Evolutionary conservation across 1,139 yeast species (phyloP), one percentile per base, ranked within the genome.

Genomic region (Blastobotrys raffinosifermentans): DNA sequence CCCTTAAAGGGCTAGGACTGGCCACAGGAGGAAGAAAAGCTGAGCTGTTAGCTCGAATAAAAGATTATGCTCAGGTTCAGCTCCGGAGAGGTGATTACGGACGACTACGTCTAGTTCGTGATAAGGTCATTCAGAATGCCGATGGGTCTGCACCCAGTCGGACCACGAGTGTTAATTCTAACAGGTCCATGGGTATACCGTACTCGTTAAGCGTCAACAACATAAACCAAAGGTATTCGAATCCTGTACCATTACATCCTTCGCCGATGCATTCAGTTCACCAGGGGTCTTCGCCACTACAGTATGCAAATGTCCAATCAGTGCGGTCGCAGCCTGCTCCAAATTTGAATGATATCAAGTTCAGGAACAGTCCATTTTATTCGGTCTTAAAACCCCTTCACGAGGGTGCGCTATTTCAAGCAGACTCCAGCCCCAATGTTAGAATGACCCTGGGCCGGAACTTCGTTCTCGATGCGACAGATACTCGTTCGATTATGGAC

Each of bases 321-420:
- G 31, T 15, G 31, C 20, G 14, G 31, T 19, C 9, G 9, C 30
- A 29, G 3, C 26, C 19, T 30, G 40, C 32, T 7, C 18, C 31
- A 7, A 26, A 39, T 7, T 29, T 10, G 17, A 26, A 31, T 9
- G 31, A 31, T 18, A 21, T 54, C 9, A 37, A 35, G 9, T 58
- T 59, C 40, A 43, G 40, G 23, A 40, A 45, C 11, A 51, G 58
- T 26, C 64, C 66, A 4, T 61, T 61, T 35, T 61, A 54, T 37
- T 33, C 31, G 7, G 36, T 57, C 6, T 38, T 39, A 3, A 31
- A 38, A 27, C 43, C 37, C 16, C 38, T 60, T 17, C 44, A 48
- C 17, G 39, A 42, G 8, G 60, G 62, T 2, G 25, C 50, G 27
- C 27, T 44, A 11, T 47, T 55, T 27, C 27, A 37, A 13, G 46